Evolutionary conservation across 495 filamentous ascomycete genomes (phyloP).

Genomic region (Penicillium longicatenatum): DNA sequence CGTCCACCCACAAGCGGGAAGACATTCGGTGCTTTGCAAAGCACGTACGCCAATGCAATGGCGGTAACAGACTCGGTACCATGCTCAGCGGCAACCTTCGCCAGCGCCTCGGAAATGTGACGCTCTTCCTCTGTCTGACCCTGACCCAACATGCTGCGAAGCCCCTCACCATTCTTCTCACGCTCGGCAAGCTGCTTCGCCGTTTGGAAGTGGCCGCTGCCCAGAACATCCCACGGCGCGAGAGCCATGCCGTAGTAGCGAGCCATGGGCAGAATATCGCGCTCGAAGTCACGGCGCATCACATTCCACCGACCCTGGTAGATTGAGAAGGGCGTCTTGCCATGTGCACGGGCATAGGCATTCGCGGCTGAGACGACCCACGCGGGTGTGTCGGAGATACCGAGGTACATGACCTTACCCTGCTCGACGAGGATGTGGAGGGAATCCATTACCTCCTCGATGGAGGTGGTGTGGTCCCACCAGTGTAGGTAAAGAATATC

Average conservation of each 20-base stretch:
- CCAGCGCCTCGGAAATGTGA: constrained; percentile 57
- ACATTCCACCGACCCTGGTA: constrained; percentile 70
- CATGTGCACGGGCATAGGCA: constrained; percentile 63
- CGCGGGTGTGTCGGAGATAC: constrained; percentile 67
- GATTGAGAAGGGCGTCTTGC: constrained; percentile 62
- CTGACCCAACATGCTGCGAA: not conserved
- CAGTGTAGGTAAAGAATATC: constrained; percentile 64
- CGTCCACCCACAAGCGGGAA: constrained; percentile 71
- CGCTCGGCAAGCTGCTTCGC: constrained; percentile 19
- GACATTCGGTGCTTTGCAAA: constrained; percentile 61
- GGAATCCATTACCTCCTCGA: constrained; percentile 71
- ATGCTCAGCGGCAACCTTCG: constrained; percentile 25
- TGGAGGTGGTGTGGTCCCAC: constrained; percentile 66
- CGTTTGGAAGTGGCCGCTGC: constrained; percentile 62
- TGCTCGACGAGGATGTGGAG: constrained; percentile 59
- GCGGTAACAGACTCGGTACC: constrained; percentile 29
- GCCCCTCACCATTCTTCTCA: not conserved
- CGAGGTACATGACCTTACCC: constrained; percentile 73
- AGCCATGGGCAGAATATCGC: constrained; percentile 70
- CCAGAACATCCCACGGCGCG: constrained; percentile 64
- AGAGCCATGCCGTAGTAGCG: constrained; percentile 67
- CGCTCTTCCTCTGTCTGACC: constrained; percentile 42
- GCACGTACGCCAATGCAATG: constrained; percentile 58
- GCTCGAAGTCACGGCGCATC: constrained; percentile 62
- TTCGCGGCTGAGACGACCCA: constrained; percentile 71